These are phyloP conservation scores for Alternaria infectoria DNA, from an alignment of 2,329 filamentous ascomycete species.

Conservation along the genomic window DNA sequence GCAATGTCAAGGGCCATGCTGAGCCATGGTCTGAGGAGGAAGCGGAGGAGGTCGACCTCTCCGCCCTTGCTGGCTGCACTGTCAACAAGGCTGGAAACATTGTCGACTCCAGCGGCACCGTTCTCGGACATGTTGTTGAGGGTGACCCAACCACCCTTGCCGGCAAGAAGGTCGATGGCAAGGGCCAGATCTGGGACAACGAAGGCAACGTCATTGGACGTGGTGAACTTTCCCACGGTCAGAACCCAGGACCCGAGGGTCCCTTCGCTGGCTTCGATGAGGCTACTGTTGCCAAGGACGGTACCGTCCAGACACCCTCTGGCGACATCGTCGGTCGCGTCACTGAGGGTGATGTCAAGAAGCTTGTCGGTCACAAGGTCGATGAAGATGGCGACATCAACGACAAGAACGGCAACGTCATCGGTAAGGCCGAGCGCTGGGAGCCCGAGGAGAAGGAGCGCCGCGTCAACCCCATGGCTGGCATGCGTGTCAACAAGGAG, in stretches of 20 bases:
- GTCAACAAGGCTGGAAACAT: conserved; percentile 70
- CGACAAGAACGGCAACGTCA: conserved; percentile 61
- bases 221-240: conserved; percentile 63
- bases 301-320: conserved; percentile 56
- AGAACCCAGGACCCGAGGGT: conserved; percentile 59
- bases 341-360: conserved; percentile 59
- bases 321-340: conserved; percentile 58
- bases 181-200: conserved; percentile 70
- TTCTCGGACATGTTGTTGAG: conserved; percentile 64
- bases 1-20: conserved; percentile 65
- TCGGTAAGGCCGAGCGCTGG: conserved; percentile 61
- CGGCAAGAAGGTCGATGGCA: conserved; percentile 67
- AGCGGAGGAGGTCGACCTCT: conserved; percentile 60
- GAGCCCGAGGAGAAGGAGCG: conserved; percentile 61
- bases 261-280: conserved; percentile 66
- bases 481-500: conserved; percentile 60
- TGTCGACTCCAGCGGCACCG: conserved; percentile 64
- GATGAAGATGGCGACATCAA: conserved; percentile 60
- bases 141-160: conserved; percentile 63
- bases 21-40: conserved; percentile 62
- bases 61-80: conserved; percentile 64
- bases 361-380: conserved; percentile 58
- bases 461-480: conserved; percentile 66
- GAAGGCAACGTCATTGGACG: conserved; percentile 66
- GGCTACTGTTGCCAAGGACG: conserved; percentile 64